Evolutionary conservation across 148 eudicot genomes (phyloP).

Genomic region (Hydrangea macrophylla): DNA sequence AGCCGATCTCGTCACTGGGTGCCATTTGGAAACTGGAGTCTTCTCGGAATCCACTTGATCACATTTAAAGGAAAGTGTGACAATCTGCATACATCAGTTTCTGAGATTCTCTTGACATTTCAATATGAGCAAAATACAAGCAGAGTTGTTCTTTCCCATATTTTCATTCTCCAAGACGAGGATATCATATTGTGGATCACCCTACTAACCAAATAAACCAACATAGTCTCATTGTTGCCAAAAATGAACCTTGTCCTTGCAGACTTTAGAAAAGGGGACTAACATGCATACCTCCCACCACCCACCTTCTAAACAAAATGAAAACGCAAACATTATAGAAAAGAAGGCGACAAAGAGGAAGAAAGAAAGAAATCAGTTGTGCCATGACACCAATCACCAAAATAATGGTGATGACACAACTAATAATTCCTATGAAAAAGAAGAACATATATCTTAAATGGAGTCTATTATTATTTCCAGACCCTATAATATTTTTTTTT

Average conservation of each 20-base stretch:
- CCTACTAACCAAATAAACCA: not conserved
- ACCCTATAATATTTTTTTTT: too few relatives aligned
- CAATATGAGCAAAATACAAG: not conserved
- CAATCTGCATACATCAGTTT: slow-evolving; percentile 2
- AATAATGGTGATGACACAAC: too few relatives aligned
- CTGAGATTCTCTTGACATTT: not conserved
- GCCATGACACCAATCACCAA: too few relatives aligned
- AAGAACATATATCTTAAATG: too few relatives aligned
- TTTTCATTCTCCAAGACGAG: not conserved
- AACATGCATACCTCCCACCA: not conserved
- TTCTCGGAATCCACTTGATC: not conserved
- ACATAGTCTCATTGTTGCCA: not conserved
- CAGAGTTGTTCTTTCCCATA: not conserved
- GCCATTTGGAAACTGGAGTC: not conserved
- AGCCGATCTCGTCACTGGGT: not conserved
- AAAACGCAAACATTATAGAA: too few relatives aligned
- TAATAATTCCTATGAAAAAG: too few relatives aligned
- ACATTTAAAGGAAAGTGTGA: not conserved
- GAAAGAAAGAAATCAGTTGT: not conserved
- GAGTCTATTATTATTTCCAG: too few relatives aligned
- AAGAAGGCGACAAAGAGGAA: too few relatives aligned
- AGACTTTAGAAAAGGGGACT: too few relatives aligned
- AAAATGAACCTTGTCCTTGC: too few relatives aligned
- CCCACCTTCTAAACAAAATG: not conserved
- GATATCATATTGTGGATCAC: not conserved